These are phyloP conservation scores for Metschnikowia peoriensis DNA, from an alignment of 805 yeast genomes.

Conservation along the genomic window DNA sequence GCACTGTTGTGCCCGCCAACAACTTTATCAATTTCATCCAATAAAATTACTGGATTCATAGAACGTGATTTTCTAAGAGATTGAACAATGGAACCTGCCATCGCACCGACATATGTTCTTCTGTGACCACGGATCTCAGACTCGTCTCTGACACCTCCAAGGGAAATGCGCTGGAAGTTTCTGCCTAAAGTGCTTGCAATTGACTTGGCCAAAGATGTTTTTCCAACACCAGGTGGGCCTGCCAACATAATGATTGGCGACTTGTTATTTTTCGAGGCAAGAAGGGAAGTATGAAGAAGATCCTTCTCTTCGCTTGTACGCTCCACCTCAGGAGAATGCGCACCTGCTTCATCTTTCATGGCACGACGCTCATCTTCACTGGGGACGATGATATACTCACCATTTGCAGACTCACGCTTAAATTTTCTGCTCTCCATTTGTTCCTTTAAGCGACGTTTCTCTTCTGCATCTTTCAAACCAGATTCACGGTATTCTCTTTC, in stretches of 20 bases:
- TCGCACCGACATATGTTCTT: conserved; percentile 87
- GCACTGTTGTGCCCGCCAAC: conserved; percentile 50
- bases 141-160: conserved; percentile 88
- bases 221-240: conserved; percentile 95
- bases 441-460: conserved; percentile 4
- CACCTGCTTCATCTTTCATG: conserved; percentile 25
- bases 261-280: conserved; percentile 36
- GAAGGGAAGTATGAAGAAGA: conserved; percentile 6
- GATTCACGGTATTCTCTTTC: conserved; percentile 21
- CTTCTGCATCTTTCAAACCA: conserved; percentile 9
- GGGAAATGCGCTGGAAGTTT: conserved; percentile 72
- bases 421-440: conserved; percentile 17
- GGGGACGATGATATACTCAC: conserved; percentile 32
- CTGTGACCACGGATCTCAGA: conserved; percentile 89
- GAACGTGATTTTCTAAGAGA: conserved; percentile 71
- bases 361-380: conserved; percentile 34
- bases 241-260: conserved; percentile 80
- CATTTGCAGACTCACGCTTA: conserved; percentile 19
- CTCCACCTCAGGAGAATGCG: not conserved
- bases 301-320: conserved; percentile 1
- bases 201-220: conserved; percentile 81
- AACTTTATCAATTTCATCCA: conserved; percentile 85
- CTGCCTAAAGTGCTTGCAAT: conserved; percentile 73
- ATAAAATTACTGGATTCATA: conserved; percentile 78
- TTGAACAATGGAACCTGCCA: conserved; percentile 82